A percentile compares a stretch with the other conserved stretches of the same genome.
phyloP scores from a whole-genome alignment of 2,329 filamentous ascomycete genomes.

The Aureobasidium sp. region DNA sequence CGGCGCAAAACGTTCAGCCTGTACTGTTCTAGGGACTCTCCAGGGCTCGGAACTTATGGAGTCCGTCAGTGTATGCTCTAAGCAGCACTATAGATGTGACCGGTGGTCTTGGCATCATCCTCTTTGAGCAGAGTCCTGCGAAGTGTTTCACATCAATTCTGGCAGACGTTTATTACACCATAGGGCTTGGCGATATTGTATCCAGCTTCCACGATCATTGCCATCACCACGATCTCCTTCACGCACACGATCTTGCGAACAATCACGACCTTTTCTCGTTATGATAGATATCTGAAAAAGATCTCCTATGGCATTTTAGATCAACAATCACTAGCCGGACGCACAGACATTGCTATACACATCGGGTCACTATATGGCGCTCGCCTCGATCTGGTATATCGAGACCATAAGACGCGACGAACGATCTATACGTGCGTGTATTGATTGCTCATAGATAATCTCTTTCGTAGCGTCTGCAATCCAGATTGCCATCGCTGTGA shows the following conservation, averaged over 20 bases:
- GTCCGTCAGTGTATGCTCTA: neutral
- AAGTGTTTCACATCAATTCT: neutral
- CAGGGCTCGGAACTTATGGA: neutral
- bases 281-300: neutral
- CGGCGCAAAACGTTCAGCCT: neutral
- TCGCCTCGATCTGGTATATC: too few relatives aligned
- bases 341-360: too few relatives aligned
- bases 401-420: too few relatives aligned
- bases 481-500: neutral
- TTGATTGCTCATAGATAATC: neutral
- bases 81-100: neutral
- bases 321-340: too few relatives aligned
- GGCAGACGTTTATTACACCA: neutral
- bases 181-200: neutral
- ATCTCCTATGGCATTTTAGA: too few relatives aligned
- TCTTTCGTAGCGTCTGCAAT: neutral
- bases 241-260: neutral
- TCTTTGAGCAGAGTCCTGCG: neutral
- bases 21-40: neutral
- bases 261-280: neutral
- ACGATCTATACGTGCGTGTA: too few relatives aligned
- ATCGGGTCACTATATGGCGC: neutral
- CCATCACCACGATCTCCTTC: neutral
- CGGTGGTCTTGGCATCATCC: neutral
- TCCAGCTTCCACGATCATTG: neutral